Evolutionary conservation across 2,329 filamentous ascomycete genomes (phyloP), one percentile per base, ranked within the genome.

Genomic region (Ascochyta viciae-villosae): DNA sequence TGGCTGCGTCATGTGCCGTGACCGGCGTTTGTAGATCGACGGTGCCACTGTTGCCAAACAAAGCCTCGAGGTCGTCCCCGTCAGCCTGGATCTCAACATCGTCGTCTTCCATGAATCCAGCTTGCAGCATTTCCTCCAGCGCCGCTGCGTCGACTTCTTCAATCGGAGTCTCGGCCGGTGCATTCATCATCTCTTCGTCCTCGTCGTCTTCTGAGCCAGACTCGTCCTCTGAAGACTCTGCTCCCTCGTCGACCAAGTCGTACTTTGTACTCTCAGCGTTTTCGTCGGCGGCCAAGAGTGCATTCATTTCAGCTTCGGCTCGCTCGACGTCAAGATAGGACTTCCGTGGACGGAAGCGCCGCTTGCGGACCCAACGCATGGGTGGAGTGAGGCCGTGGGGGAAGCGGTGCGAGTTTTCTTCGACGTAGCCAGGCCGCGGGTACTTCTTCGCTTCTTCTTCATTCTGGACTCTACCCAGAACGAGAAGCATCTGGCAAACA

Each of bases 321-420:
- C 91, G 89, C 71, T 94, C 89, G 60, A 95, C 93, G 62, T 93
- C 90, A 57, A 91, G 88, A 54, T 92, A 88, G 57, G 88, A 91
- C 49, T 94, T 85, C 3, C 91, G 87, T 71, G 93, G 92, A 54
- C 92, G 86, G 76, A 96, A 96, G 29, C 92, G 85, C 26, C 91
- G 86, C 73, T 91, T 92, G 39, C 90, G 83, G 39, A 89, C 91
- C 79, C 91, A 91, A 71, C 91, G 89, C 87, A 96, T 91, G 1
- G 92, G 92, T 5, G 92, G 91, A 1, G 92, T 95, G 19, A 96
- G 80, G 29, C 92, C 92, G 74, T 96, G 92, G 1, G 92, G 89
- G 81, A 90, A 96, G 69, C 81, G 88, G 66, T 88, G 87, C 5
- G 81, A 85, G 55, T 83, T 81, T 77, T 87, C 73, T 76, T 91